These are phyloP conservation scores for Eucalyptus leucophloia DNA, from an alignment of 345 rosid species.

Conservation along the genomic window DNA sequence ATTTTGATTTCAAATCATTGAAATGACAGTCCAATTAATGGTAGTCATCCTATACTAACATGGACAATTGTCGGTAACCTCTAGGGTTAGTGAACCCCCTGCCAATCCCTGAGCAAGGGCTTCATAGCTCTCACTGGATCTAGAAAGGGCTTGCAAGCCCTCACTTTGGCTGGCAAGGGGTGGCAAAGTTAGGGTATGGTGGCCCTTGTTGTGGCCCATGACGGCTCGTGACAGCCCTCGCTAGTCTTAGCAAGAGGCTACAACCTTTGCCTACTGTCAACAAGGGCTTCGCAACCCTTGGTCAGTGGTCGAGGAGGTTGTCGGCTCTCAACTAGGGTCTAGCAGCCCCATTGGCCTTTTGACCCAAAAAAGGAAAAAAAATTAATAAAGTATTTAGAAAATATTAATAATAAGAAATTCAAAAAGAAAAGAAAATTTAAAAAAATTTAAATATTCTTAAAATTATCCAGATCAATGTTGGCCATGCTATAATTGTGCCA, in stretches of 20 bases:
- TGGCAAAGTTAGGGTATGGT: too few relatives aligned
- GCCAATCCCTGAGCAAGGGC: neutral
- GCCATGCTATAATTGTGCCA: too few relatives aligned
- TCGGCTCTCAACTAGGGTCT: neutral
- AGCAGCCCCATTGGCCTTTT: neutral
- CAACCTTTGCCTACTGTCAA: fast-evolving
- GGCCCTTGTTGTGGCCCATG: neutral
- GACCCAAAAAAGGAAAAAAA: neutral
- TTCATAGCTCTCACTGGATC: too few relatives aligned
- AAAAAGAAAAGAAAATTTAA: too few relatives aligned
- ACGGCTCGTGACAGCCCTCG: neutral
- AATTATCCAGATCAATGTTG: fast-evolving
- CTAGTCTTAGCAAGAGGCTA: too few relatives aligned
- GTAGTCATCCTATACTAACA: fast-evolving
- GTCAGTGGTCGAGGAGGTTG: neutral
- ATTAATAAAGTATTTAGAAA: too few relatives aligned
- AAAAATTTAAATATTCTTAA: too few relatives aligned
- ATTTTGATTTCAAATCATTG: neutral
- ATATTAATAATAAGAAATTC: too few relatives aligned
- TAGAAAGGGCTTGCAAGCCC: neutral
- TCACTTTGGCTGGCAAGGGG: fast-evolving
- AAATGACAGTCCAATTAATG: fast-evolving
- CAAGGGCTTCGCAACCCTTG: neutral
- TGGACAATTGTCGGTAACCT: neutral
- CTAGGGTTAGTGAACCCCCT: too few relatives aligned